Conservation (phyloP, 192 early-diverging fungal species). For the Coemansia sp. region DNA sequence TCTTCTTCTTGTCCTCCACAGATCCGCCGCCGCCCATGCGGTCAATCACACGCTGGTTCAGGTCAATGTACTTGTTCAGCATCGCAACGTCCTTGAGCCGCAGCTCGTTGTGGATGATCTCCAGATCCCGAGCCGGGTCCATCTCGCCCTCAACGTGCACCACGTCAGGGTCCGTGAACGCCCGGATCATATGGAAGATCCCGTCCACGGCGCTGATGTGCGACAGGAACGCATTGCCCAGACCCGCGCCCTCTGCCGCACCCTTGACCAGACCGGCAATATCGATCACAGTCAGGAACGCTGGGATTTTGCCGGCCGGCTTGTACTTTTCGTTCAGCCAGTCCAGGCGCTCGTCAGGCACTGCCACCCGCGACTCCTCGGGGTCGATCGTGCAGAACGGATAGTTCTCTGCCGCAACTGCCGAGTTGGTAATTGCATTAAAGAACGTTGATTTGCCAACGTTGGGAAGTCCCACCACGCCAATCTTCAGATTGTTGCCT, state of each 20-base stretch:
- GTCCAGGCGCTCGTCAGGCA: conserved; percentile 89
- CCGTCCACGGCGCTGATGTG: conserved; percentile 87
- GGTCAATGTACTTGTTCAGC: conserved; percentile 58
- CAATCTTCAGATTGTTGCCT: conserved; percentile 87
- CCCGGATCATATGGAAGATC: conserved; percentile 82
- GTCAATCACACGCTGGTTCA: conserved; percentile 62
- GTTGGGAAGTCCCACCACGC: conserved; percentile 97
- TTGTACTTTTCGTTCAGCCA: conserved; percentile 72
- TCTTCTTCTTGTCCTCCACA: conserved; percentile 82
- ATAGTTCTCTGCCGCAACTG: conserved; percentile 85
- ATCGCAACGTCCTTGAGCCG: conserved; percentile 56
- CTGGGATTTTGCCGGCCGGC: conserved; percentile 66
- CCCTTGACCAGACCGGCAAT: conserved; percentile 99
- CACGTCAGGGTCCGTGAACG: conserved; percentile 92
- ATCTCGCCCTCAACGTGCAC: conserved; percentile 89
- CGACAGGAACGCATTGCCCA: conserved; percentile 94
- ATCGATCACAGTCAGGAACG: conserved; percentile 90
- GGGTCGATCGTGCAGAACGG: conserved; percentile 99
- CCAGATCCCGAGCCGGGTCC: conserved; percentile 88
- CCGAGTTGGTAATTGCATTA: conserved; percentile 75
- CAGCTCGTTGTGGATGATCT: conserved; percentile 94
- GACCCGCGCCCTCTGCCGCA: conserved; percentile 71
- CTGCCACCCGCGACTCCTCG: conserved; percentile 83
- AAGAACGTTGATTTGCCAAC: conserved; percentile 91
- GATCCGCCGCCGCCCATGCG: conserved; percentile 60